Evolutionary conservation across 2,329 filamentous ascomycete species (phyloP).

Genomic region (Ascochyta koolunga): DNA sequence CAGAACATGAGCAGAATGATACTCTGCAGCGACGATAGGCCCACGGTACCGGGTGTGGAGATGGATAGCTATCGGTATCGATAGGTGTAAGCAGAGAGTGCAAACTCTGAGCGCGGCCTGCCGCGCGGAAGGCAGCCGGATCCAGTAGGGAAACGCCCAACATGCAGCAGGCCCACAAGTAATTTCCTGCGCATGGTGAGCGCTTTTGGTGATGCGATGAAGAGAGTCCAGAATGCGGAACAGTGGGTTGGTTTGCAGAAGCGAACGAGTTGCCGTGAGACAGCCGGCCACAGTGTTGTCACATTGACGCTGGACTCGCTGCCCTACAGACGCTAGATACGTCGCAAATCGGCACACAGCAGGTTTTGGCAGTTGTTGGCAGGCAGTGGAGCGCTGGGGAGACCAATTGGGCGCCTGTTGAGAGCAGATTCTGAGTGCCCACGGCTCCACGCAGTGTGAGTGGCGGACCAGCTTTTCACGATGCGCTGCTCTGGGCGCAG

Average conservation of each 20-base stretch:
- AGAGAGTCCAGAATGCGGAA: conserved; percentile 28
- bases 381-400: conserved; percentile 22
- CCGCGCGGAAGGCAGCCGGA: conserved; percentile 27
- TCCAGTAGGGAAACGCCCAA: conserved; percentile 27
- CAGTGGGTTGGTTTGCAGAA: conserved; percentile 14
- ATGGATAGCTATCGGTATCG: conserved; percentile 43
- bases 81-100: conserved; percentile 43
- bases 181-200: conserved; percentile 40
- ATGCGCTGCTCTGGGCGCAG: conserved; percentile 4
- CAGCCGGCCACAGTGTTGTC: conserved; percentile 21
- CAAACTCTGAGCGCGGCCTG: conserved; percentile 30
- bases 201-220: conserved; percentile 26
- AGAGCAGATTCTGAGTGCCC: conserved; percentile 23
- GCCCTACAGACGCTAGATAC: conserved; percentile 22
- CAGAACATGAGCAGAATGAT: conserved; percentile 9
- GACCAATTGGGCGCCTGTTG: conserved; percentile 22
- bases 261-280: conserved; percentile 23
- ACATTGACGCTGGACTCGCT: conserved; percentile 26
- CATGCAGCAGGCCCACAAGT: conserved; percentile 37
- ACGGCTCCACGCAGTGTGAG: conserved; percentile 15
- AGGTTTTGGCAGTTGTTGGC: conserved; percentile 29
- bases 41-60: conserved; percentile 26
- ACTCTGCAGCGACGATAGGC: conserved; percentile 23
- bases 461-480: conserved; percentile 6
- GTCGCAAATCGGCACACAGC: conserved; percentile 27